Evolutionary conservation across 2,329 filamentous ascomycete species (phyloP), one percentile per base, ranked within the genome.

Genomic region (Hirsutella minnesotensis): DNA sequence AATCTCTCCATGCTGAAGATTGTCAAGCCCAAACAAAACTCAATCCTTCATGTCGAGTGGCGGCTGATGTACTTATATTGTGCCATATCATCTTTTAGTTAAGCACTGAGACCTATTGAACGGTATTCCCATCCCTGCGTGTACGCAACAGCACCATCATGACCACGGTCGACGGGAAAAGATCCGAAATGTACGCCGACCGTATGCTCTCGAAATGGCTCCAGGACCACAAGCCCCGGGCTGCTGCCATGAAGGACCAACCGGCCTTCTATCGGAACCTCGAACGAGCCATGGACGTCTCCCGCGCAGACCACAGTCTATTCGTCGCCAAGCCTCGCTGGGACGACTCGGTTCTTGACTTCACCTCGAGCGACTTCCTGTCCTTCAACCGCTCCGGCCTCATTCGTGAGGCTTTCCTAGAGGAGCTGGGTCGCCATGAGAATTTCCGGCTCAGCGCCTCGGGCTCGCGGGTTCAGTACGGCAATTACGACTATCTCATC

Each of bases 321-420:
- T 41, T 47, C 19, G 59, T 64, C 1, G 36, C 31, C 21, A 21
- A 20, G 29, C 16, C 15, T 29, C 37, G 5, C 39, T 39, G 37
- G 38, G 36, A 40, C 13, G 38, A 34, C 27, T 4, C 29, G 3
- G 30, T 22, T 12, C 20, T 19, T 1, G 78, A 82, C 56, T 81
- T 81, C 53, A 78, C 74, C 2, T 79, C 75, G 39, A 81, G 80
- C 55, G 78, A 82, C 54, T 80, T 81, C 47, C 67, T 82, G n/a
- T 80, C 77, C 0, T 61, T 82, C 3, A 70, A 66, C 2, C 68
- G 60, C 1, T 72, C 68, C 9, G 51, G 60, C 0, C 53, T 56
- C 9, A 64, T 76, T 22, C 69, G 68, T 9, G 40, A 57, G 3
- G 56, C 61, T 2, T 78, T 68, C 49, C 55, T 77, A 12, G 39